Conservation (phyloP, 2,329 filamentous ascomycete species). For the Lasiodiplodia citricola region DNA sequence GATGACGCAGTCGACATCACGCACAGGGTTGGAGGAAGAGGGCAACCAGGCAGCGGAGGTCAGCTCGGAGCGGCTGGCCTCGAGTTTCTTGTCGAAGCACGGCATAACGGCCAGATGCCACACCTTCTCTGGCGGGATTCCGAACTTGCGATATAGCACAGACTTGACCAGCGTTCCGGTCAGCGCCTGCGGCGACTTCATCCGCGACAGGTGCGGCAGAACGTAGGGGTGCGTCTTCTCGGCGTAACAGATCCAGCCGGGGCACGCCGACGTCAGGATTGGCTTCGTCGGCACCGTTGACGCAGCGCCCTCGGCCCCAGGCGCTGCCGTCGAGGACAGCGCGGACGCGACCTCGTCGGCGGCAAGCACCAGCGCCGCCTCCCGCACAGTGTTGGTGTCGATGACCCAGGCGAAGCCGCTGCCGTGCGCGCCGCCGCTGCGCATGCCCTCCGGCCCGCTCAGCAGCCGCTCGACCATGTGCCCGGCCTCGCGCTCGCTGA, state of each 20-base stretch:
- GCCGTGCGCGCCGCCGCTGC: conserved; percentile 70
- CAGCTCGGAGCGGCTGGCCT: conserved; percentile 90
- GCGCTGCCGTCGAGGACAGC: conserved; percentile 31
- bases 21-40: conserved; percentile 50
- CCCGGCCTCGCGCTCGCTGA: conserved; percentile 75
- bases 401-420: conserved; percentile 88
- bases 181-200: conserved; percentile 94
- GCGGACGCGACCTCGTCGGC: conserved; percentile 53
- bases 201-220: conserved; percentile 83
- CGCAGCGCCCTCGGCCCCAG: conserved; percentile 41
- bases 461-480: conserved; percentile 84
- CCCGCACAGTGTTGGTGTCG: conserved; percentile 83
- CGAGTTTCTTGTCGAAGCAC: conserved; percentile 98
- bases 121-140: conserved; percentile 77
- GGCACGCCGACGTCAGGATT: conserved; percentile 86
- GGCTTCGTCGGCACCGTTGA: conserved; percentile 62
- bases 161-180: conserved; percentile 91
- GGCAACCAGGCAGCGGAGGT: conserved; percentile 76
- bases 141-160: conserved; percentile 72
- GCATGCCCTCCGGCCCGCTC: conserved; percentile 70
- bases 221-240: conserved; percentile 97
- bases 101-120: conserved; percentile 98
- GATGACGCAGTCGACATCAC: conserved; percentile 97
- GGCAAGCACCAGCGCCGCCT: conserved; percentile 74
- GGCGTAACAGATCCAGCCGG: conserved; percentile 98